Percentiles rank a stretch among this genome's conserved stretches.
Evolutionary conservation across 116 monocot genomes (phyloP).

Genomic region (Papilionanthe hybrid): DNA sequence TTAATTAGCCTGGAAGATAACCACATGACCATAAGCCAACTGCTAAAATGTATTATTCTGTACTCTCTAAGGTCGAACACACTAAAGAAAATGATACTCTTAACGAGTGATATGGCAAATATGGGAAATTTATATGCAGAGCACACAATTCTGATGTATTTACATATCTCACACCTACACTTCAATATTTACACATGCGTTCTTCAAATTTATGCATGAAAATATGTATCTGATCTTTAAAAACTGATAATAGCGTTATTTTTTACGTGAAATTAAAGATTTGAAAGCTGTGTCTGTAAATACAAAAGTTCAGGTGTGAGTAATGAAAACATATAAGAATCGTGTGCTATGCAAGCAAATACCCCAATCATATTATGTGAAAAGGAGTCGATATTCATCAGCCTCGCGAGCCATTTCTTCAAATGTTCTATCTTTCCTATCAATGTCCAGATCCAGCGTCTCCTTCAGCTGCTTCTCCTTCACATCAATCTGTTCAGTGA

Average conservation of each 20-base stretch:
- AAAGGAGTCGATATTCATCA: slow-evolving; percentile 67
- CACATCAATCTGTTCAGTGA: slow-evolving; percentile 44
- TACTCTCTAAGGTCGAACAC: neutral
- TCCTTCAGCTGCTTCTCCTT: slow-evolving; percentile 81
- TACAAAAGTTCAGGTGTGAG: too few relatives aligned
- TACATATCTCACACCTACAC: too few relatives aligned
- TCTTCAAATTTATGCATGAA: too few relatives aligned
- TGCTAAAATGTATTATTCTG: neutral
- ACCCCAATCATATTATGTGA: slow-evolving; percentile 22
- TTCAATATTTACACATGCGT: too few relatives aligned
- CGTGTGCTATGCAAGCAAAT: too few relatives aligned
- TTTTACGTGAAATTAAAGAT: too few relatives aligned
- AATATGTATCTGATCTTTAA: too few relatives aligned
- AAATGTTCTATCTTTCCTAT: slow-evolving; percentile 62
- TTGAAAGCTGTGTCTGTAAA: too few relatives aligned
- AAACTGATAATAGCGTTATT: too few relatives aligned
- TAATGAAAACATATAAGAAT: too few relatives aligned
- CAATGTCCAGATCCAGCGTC: slow-evolving; percentile 83
- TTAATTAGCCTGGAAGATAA: neutral
- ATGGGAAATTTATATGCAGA: neutral
- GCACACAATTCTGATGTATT: too few relatives aligned
- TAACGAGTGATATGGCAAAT: neutral
- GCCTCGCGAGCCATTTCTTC: slow-evolving; percentile 92
- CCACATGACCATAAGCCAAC: neutral
- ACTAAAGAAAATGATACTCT: neutral